Evolutionary conservation across 257 asterid species (phyloP), one percentile per base, ranked within the genome.

Genomic region (Nicotiana otophora): DNA sequence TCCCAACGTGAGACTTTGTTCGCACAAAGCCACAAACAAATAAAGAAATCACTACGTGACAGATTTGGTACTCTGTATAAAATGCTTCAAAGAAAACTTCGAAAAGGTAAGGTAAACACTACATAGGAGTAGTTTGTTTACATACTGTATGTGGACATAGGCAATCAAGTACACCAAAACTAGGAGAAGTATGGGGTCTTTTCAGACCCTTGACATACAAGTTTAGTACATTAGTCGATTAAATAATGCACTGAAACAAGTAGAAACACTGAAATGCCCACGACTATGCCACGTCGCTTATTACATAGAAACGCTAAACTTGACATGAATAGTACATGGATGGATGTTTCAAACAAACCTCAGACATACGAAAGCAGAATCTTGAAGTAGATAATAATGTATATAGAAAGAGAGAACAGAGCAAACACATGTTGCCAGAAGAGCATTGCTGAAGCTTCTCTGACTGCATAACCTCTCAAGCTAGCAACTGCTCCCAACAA

Each of bases 381-480:
- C 84, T 88, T 93, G 86, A 91, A 93, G 90, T 90, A 95, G 70
- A 95, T 20, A 14, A 95, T 81, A 85, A 87, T 88, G 82, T 88
- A 95, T 10, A 95, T 39, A 0, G 97, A 89, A 57, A 95, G 83
- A 51, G 97, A 94, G 68, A 94, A 84, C 51, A 96, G 86, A 6
- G 95, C 97, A 57, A 88, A 88, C 15, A 94, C 82, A 61, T 96
- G 97, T 68, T 94, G 98, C 99, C 99, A 96, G 89, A 96, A 96
- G 55, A 96, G 96, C 68, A 93, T 87, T 46, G 97, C 94, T 14
- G 99, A 94, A 82, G 99, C 97, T 88, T 96, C 99, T 7, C 88
- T 84, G 70, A 93, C 97, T 20, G 98, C 97, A 83, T 93, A 95
- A 30, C 96, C 94, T 84, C 98, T 92, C 86, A 95, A 87, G 81